Evolutionary conservation across 129 eudicot species (phyloP).

Genomic region (Centrapalus pauciflorus): DNA sequence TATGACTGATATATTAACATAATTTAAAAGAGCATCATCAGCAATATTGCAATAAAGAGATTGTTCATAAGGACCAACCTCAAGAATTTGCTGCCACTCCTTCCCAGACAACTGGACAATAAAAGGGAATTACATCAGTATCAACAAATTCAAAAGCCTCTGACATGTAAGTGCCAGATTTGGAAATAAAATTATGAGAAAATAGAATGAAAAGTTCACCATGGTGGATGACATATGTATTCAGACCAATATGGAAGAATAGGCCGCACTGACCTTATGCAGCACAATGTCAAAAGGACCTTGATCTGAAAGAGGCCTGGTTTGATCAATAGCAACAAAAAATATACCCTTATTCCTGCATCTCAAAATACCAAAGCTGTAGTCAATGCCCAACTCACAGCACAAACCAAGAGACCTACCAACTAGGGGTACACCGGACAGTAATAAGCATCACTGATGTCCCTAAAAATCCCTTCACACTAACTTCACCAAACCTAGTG

Average conservation of each 20-base stretch:
- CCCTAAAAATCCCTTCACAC: too few relatives aligned
- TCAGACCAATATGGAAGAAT: constrained; percentile 30
- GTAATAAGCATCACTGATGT: background rate
- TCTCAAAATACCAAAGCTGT: background rate
- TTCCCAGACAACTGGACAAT: constrained; percentile 67
- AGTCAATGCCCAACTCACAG: background rate
- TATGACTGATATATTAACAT: background rate
- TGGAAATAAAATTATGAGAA: background rate
- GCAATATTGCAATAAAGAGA: background rate
- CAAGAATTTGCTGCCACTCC: constrained; percentile 86
- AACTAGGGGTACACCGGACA: background rate
- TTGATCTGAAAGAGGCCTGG: constrained; percentile 84
- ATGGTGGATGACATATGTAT: constrained; percentile 30
- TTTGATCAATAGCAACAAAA: constrained; percentile 90
- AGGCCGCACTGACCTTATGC: constrained; percentile 68
- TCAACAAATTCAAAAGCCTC: background rate
- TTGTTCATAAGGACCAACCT: constrained; percentile 48
- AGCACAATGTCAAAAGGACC: constrained; percentile 93
- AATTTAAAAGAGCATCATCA: background rate
- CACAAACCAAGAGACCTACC: background rate
- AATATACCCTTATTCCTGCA: constrained; percentile 90
- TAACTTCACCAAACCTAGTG: background rate
- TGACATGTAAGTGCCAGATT: background rate
- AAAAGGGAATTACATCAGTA: constrained; percentile 4
- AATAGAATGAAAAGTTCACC: constrained; percentile 25